Conservation (phyloP, 306 rosid species). For the Begonia fuchsioides region DNA sequence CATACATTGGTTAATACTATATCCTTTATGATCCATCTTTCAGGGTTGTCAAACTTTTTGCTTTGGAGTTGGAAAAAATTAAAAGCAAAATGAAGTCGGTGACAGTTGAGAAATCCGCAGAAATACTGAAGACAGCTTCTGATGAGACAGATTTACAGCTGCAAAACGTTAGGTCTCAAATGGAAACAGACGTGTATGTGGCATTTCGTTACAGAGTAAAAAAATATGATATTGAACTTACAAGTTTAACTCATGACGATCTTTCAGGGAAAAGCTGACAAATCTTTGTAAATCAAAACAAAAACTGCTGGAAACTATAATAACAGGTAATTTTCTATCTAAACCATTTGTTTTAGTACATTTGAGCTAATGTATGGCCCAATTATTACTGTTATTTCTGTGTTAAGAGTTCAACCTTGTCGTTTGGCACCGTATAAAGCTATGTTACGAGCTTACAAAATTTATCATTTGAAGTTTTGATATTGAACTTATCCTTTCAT, state of each 20-base stretch:
- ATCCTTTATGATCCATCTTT: slow-evolving; percentile 16
- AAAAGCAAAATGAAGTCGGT: slow-evolving; percentile 53
- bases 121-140: slow-evolving; percentile 55
- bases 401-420: too few species aligned
- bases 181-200: slow-evolving; percentile 61
- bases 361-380: too few species aligned
- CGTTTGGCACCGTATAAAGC: too few species aligned
- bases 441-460: too few species aligned
- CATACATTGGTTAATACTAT: slow-evolving; percentile 9
- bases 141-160: slow-evolving; percentile 52
- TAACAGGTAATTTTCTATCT: slow-evolving; percentile 38
- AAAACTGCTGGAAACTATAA: slow-evolving; percentile 52
- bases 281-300: slow-evolving; percentile 49
- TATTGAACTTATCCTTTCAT: too few species aligned
- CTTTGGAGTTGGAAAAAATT: slow-evolving; percentile 48
- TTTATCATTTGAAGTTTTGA: too few species aligned
- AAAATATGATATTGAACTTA: too few species aligned
- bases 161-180: slow-evolving; percentile 67
- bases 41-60: slow-evolving; percentile 69
- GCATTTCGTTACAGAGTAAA: too few species aligned
- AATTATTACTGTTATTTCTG: too few species aligned
- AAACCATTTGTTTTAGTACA: too few species aligned
- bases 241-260: slow-evolving; percentile 3
- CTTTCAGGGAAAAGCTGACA: slow-evolving; percentile 59
- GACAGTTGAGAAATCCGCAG: slow-evolving; percentile 51